Conservation (phyloP, 2,329 filamentous ascomycete genomes). For the Diaporthe capsici region DNA sequence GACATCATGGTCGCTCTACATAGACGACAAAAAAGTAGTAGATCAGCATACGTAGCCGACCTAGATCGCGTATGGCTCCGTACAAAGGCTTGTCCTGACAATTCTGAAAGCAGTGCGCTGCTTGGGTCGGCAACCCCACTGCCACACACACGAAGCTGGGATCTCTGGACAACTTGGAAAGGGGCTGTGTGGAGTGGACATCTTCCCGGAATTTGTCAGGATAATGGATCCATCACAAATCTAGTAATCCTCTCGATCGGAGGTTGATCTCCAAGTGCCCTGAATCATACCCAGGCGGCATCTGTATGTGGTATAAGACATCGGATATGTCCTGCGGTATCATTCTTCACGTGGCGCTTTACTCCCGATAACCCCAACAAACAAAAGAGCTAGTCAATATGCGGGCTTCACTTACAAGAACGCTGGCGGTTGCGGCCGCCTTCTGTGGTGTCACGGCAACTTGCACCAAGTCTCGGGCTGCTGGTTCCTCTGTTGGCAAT, state of each 20-base stretch:
- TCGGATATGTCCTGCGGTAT: neutral
- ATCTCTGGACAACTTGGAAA: slow-evolving; percentile 19
- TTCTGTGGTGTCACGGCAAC: neutral
- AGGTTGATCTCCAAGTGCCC: neutral
- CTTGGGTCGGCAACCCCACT: neutral
- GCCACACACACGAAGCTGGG: neutral
- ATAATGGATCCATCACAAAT: slow-evolving; percentile 27
- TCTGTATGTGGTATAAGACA: slow-evolving; percentile 1
- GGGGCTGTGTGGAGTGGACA: neutral
- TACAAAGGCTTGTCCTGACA: neutral
- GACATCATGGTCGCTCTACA: too few relatives aligned
- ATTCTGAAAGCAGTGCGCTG: neutral
- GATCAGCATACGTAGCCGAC: neutral
- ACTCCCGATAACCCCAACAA: neutral
- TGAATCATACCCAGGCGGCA: neutral
- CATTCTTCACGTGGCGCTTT: neutral
- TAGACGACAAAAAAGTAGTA: too few relatives aligned
- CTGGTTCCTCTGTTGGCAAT: slow-evolving; percentile 8
- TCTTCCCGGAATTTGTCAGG: neutral
- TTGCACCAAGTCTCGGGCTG: neutral
- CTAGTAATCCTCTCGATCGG: neutral
- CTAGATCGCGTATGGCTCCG: neutral
- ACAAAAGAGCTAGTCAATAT: neutral
- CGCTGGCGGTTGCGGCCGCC: slow-evolving; percentile 7
- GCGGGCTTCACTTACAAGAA: slow-evolving; percentile 7